phyloP scores from a whole-genome alignment of 2,329 filamentous ascomycete genomes.

The Colletotrichum sublineola region DNA sequence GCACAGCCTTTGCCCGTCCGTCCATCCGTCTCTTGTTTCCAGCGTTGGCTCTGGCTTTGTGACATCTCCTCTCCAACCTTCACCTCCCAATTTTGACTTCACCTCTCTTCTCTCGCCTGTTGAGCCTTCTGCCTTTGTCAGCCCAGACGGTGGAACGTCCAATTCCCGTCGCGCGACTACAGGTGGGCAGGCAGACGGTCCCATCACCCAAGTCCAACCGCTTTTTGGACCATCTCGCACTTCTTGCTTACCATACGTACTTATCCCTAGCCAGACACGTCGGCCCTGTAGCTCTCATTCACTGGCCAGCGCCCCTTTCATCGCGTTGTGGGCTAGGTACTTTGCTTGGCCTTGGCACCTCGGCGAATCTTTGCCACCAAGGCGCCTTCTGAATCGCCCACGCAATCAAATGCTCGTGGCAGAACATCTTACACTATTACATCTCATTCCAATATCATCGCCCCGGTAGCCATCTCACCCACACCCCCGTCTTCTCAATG shows the following conservation, averaged over 20 bases:
- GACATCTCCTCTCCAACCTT: constrained; percentile 14
- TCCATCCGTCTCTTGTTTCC: background rate
- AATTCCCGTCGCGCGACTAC: constrained; percentile 9
- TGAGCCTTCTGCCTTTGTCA: constrained; percentile 14
- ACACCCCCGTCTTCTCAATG: background rate
- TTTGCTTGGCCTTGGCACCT: background rate
- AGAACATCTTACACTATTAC: background rate
- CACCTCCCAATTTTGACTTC: constrained; percentile 11
- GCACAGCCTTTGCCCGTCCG: background rate
- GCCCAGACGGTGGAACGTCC: constrained; percentile 7
- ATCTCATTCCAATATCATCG: background rate
- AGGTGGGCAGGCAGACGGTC: constrained; percentile 4
- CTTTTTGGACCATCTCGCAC: background rate
- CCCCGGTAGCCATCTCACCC: background rate
- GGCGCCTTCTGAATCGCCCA: background rate
- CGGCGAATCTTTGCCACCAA: background rate
- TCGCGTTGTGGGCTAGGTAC: background rate
- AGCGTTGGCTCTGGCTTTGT: constrained; percentile 3
- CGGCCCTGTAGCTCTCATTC: background rate
- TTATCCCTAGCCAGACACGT: background rate
- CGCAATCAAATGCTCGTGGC: constrained; percentile 5
- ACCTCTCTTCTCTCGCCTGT: background rate
- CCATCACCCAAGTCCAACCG: background rate
- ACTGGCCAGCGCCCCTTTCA: background rate
- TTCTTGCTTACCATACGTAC: background rate